A percentile compares a stretch with the other conserved stretches of the same genome.
Conservation (phyloP, 768 basidiomycete species). For the Saitozyma podzolica region DNA sequence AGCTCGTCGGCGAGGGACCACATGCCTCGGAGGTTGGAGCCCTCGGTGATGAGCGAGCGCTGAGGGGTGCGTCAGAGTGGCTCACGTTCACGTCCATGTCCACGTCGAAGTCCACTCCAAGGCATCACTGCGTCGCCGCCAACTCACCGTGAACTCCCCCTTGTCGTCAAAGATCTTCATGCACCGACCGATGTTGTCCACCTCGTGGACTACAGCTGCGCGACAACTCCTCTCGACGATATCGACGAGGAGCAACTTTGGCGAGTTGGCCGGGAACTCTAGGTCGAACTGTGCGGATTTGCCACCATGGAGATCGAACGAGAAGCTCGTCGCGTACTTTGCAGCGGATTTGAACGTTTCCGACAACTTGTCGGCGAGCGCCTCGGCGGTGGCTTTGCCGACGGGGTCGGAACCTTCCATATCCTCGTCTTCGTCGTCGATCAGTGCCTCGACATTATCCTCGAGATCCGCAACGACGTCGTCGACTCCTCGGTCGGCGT, state of each 20-base stretch:
- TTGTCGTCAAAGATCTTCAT: conserved; percentile 51
- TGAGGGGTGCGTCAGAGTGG: conserved; percentile 6
- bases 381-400: conserved; percentile 54
- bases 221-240: conserved; percentile 85
- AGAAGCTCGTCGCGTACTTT: conserved; percentile 69
- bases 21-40: conserved; percentile 86
- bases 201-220: conserved; percentile 82
- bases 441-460: conserved; percentile 40
- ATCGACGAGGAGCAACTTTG: conserved; percentile 90
- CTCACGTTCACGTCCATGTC: background rate
- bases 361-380: conserved; percentile 42
- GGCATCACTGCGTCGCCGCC: background rate
- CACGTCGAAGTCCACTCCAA: background rate
- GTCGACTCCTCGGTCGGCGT: conserved; percentile 35
- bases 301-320: conserved; percentile 59
- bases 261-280: conserved; percentile 84
- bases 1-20: conserved; percentile 64
- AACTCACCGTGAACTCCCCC: conserved; percentile 50
- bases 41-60: conserved; percentile 77
- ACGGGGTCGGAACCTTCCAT: conserved; percentile 80
- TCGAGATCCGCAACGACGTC: conserved; percentile 38
- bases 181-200: conserved; percentile 82
- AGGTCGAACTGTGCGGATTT: conserved; percentile 73
- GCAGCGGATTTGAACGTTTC: conserved; percentile 58
- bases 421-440: conserved; percentile 57